Percentiles rank a stretch among this genome's conserved stretches.
Conservation (phyloP, 2,329 filamentous ascomycete genomes). For the Lachnellula suecica region DNA sequence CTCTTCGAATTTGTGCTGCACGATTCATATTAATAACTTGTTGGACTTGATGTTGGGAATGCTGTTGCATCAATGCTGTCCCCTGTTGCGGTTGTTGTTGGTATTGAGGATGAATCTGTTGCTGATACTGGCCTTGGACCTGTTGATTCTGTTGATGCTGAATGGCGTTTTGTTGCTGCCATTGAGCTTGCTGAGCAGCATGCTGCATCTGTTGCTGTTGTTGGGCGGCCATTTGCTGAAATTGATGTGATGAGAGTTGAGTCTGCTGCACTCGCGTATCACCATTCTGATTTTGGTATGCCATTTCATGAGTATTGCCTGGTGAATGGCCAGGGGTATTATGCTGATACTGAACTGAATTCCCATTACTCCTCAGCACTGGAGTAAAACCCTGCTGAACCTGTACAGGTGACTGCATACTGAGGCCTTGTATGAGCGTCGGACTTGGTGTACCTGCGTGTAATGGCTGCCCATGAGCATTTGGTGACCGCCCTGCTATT, state of each 20-base stretch:
- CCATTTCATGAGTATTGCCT: not conserved
- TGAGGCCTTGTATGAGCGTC: slow-evolving; percentile 22
- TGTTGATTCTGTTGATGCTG: not conserved
- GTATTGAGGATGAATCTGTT: not conserved
- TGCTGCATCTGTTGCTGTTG: slow-evolving; percentile 4
- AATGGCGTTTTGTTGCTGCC: not conserved
- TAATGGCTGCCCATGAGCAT: slow-evolving; percentile 5
- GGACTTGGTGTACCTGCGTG: slow-evolving; percentile 21
- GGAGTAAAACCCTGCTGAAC: slow-evolving; percentile 16
- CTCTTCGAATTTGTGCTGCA: slow-evolving; percentile 12
- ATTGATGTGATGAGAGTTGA: slow-evolving; percentile 6
- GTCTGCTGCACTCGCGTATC: slow-evolving; percentile 8
- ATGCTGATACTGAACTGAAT: not conserved
- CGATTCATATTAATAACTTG: slow-evolving; percentile 15
- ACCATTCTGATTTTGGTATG: slow-evolving; percentile 4
- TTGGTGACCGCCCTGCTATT: slow-evolving; percentile 11
- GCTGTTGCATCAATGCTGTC: not conserved
- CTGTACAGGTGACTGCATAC: slow-evolving; percentile 26
- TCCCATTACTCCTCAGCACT: not conserved
- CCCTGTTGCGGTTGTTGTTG: not conserved
- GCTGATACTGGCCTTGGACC: slow-evolving; percentile 12
- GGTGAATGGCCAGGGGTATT: not conserved
- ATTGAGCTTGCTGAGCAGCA: not conserved
- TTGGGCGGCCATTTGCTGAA: slow-evolving; percentile 2
- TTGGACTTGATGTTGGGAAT: slow-evolving; percentile 9